Percentiles rank a stretch among this genome's conserved stretches.
Conservation (phyloP, 2,329 filamentous ascomycete genomes). For the Dothiorella sarmentorum region DNA sequence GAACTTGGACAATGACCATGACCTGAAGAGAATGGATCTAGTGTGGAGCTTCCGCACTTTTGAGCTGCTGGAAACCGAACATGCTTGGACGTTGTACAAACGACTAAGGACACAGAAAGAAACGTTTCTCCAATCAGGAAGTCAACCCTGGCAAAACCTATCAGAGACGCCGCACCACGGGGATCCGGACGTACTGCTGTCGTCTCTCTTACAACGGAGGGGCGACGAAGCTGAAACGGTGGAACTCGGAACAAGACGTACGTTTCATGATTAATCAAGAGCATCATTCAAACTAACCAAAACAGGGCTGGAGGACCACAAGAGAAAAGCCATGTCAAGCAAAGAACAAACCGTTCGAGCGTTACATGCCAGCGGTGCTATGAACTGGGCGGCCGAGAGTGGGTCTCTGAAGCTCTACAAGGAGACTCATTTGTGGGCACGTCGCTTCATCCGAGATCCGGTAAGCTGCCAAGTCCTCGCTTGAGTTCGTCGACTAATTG, state of each 20-base stretch:
- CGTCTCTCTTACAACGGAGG: background rate
- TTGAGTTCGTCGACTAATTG: too few relatives aligned
- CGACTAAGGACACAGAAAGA: background rate
- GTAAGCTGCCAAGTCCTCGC: background rate
- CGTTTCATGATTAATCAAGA: background rate
- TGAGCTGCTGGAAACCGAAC: background rate
- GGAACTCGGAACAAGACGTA: background rate
- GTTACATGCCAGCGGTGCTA: background rate
- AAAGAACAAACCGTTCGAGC: background rate
- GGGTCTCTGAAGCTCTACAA: constrained; percentile 30
- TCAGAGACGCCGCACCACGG: too few relatives aligned
- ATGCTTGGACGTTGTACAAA: background rate
- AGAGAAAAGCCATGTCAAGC: background rate
- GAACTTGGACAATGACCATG: background rate
- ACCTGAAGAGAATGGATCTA: background rate
- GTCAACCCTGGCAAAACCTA: background rate
- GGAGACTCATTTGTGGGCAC: constrained; percentile 35
- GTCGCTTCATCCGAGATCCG: constrained; percentile 38
- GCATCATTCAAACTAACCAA: background rate
- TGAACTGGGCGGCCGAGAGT: constrained; percentile 30
- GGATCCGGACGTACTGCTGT: background rate
- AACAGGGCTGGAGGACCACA: background rate
- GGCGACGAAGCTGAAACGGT: background rate
- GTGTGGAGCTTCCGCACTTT: background rate
- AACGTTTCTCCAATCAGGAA: background rate